These are phyloP conservation scores for Jaltomata sinuosa DNA, from an alignment of 257 asterid genomes.

Conservation along the genomic window DNA sequence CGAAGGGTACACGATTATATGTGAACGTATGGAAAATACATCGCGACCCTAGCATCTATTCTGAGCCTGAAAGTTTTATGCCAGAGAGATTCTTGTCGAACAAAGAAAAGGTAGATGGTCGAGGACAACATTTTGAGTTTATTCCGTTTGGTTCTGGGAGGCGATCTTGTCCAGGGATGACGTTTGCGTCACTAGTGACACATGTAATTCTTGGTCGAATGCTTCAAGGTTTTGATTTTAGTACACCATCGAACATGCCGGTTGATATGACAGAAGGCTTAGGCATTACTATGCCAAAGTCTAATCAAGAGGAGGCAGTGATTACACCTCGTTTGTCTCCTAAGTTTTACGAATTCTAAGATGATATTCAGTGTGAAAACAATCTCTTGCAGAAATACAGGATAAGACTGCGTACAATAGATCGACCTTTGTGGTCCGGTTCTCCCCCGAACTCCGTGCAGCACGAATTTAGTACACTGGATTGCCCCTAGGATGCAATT, in stretches of 20 bases:
- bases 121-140: slow-evolving; percentile 33
- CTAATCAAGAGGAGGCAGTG: slow-evolving; percentile 24
- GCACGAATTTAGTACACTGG: too few species aligned
- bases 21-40: slow-evolving; percentile 45
- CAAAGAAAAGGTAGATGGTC: slow-evolving; percentile 18
- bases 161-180: slow-evolving; percentile 35
- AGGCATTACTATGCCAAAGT: slow-evolving; percentile 30
- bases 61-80: slow-evolving; percentile 28
- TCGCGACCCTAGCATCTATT: slow-evolving; percentile 37
- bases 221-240: slow-evolving; percentile 42
- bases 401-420: too few species aligned
- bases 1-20: slow-evolving; percentile 29
- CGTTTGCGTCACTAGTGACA: slow-evolving; percentile 32
- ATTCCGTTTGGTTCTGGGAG: slow-evolving; percentile 45
- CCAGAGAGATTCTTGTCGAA: slow-evolving; percentile 39
- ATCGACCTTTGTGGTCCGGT: too few species aligned
- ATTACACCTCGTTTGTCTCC: slow-evolving; percentile 23
- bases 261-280: slow-evolving; percentile 46
- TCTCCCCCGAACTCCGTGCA: too few species aligned
- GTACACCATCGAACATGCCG: slow-evolving; percentile 1
- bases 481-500: too few species aligned
- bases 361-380: too few species aligned
- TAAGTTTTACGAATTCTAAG: background rate
- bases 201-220: slow-evolving; percentile 37
- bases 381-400: too few species aligned